Conservation (phyloP, 2,329 filamentous ascomycete species). For the Alternaria panax region DNA sequence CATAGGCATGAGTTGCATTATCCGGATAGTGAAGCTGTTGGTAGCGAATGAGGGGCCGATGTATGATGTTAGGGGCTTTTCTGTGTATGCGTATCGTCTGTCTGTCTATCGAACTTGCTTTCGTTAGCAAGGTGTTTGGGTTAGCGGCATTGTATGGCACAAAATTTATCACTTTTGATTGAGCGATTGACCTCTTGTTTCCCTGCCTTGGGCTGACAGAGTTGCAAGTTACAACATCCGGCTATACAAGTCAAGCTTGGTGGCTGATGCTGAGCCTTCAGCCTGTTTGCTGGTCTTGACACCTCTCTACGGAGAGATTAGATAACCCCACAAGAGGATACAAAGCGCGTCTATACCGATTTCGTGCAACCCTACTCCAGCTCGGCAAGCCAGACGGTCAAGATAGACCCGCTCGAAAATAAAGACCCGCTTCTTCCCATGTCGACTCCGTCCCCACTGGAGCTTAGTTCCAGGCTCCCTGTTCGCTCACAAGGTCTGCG, state of each 20-base stretch:
- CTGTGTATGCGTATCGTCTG: constrained; percentile 19
- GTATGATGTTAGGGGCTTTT: constrained; percentile 14
- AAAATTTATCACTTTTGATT: constrained; percentile 5
- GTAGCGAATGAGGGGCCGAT: constrained; percentile 1
- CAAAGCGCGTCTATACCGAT: too few relatives aligned
- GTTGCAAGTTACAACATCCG: not conserved
- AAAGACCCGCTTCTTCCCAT: too few relatives aligned
- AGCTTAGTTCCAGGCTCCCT: too few relatives aligned
- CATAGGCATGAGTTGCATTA: not conserved
- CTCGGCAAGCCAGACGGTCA: too few relatives aligned
- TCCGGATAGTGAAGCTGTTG: not conserved
- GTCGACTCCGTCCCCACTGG: too few relatives aligned
- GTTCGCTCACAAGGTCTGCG: too few relatives aligned
- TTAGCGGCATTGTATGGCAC: constrained; percentile 21
- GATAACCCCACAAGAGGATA: too few relatives aligned
- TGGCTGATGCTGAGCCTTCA: not conserved
- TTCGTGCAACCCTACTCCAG: too few relatives aligned
- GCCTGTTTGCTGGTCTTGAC: not conserved
- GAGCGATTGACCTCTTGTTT: not conserved
- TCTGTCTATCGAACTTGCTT: constrained; percentile 14
- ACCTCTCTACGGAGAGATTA: too few relatives aligned
- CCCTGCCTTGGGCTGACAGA: not conserved
- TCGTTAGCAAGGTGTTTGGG: constrained; percentile 21
- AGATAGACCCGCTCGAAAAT: too few relatives aligned
- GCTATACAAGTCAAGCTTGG: not conserved